phyloP scores from a whole-genome alignment of 73 alveolate species.

The Paraurostyla sp. region DNA sequence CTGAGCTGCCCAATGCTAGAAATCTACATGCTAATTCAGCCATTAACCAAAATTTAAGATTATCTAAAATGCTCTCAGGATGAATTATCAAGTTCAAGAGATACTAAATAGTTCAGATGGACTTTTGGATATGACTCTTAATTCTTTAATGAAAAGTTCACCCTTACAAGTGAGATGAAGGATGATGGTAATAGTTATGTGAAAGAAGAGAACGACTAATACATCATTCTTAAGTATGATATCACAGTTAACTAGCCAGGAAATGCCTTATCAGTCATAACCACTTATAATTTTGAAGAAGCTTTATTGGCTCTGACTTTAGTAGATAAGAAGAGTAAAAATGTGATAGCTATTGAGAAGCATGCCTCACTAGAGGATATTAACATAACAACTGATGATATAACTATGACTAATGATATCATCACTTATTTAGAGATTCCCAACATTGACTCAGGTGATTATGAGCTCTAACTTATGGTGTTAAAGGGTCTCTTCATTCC shows the following conservation, averaged over 20 bases:
- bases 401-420: background rate
- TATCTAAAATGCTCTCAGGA: background rate
- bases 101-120: background rate
- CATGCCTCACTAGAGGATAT: constrained; percentile 17
- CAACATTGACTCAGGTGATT: background rate
- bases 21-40: background rate
- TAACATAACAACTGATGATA: background rate
- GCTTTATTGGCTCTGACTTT: background rate
- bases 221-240: background rate
- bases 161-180: background rate
- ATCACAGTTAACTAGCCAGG: background rate
- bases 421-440: constrained; percentile 8
- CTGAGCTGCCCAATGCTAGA: constrained; percentile 21
- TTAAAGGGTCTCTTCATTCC: constrained; percentile 1
- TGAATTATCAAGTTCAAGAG: background rate
- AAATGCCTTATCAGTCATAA: constrained; percentile 20
- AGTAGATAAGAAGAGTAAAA: background rate
- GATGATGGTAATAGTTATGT: background rate
- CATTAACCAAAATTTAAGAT: background rate
- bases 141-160: constrained; percentile 1
- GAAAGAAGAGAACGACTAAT: background rate
- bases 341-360: constrained; percentile 13
- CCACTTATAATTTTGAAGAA: background rate
- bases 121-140: background rate
- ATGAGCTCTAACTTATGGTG: background rate